Base-by-base conservation (phyloP, 2,329 filamentous ascomycete species). In the Rachicladosporium sp. region DNA sequence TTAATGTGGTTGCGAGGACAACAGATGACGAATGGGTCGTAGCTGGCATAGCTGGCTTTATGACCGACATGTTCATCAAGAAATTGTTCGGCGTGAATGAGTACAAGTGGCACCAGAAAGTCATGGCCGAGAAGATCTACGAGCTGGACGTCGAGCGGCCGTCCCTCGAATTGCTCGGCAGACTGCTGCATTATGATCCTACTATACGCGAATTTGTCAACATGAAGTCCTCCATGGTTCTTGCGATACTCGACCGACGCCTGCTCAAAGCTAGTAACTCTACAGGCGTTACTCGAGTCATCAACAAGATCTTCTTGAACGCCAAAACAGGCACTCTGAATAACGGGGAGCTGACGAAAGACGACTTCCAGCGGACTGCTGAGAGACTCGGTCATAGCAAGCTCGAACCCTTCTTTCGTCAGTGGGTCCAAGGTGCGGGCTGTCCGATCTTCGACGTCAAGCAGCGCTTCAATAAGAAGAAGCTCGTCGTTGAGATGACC, bases 401-500 rank as follows among this genome's bases (percentile, higher is more conserved):
- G 56, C 73, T 95, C 0, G 91, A 98, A 46, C 71, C 76, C 1
- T 96, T 98, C 58, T 96, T 93, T 71, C 78, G 80, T 33, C 89
- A 98, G 56, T 98, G 89, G 89, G 76, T 98, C 1, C 75, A 81
- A 46, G 81, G 83, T 9, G 80, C 86, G 10, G 93, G 93, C 1
- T 96, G 88, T 52, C 91, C 93, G 0, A 76, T 79, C 32, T 93
- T 98, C 50, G 72, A 81, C 36, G 83, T 93, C 36, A 82, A 78
- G 31, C 88, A 94, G 49, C 76, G 80, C 11, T 98, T 98, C 65
- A 98, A 98, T 58, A 96, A 96, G 67, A 98, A 98, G 66, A 83
- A 93, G 51, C 71, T 96, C 3, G 88, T 89, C 21, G 86, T 98
- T 1, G 88, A 96, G 60, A 82, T 98, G 69, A 81, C 78, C 7